Conservation (phyloP, 202 grass and related monocot species). For the Digitaria exilis region DNA sequence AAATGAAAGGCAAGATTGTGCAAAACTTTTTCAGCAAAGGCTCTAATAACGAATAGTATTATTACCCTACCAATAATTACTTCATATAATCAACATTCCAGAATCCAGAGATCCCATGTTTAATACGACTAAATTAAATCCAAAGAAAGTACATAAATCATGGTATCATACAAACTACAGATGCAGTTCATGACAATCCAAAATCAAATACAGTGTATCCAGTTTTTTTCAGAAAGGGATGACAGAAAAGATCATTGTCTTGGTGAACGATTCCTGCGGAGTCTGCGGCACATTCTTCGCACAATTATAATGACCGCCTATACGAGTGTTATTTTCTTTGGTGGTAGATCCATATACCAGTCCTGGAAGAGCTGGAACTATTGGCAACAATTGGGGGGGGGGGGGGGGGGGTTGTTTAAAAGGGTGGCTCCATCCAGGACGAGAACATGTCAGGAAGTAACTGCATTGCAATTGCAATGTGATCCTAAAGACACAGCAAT, state of each 20-base stretch:
- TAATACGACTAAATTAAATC: not conserved
- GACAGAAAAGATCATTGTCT: not conserved
- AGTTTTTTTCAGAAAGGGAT: not conserved
- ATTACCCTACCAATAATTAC: not conserved
- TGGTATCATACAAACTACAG: not conserved
- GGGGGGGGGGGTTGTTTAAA: too few relatives aligned
- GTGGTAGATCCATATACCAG: too few relatives aligned
- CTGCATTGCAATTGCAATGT: too few relatives aligned
- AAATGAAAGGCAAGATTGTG: not conserved
- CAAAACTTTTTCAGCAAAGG: not conserved
- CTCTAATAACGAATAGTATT: not conserved
- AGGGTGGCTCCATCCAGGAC: too few relatives aligned
- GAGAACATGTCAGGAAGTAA: too few relatives aligned
- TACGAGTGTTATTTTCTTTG: too few relatives aligned
- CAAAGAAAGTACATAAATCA: not conserved
- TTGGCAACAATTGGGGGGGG: too few relatives aligned
- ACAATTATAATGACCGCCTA: too few relatives aligned
- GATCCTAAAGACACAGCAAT: too few relatives aligned
- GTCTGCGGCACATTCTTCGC: too few relatives aligned
- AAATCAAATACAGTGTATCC: not conserved
- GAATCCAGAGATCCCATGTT: not conserved
- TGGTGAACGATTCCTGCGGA: too few relatives aligned
- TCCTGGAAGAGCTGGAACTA: too few relatives aligned
- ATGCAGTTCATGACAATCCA: not conserved
- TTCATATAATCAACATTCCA: not conserved